phyloP scores from a whole-genome alignment of 2,329 filamentous ascomycete species.

The Coleophoma cylindrospora region DNA sequence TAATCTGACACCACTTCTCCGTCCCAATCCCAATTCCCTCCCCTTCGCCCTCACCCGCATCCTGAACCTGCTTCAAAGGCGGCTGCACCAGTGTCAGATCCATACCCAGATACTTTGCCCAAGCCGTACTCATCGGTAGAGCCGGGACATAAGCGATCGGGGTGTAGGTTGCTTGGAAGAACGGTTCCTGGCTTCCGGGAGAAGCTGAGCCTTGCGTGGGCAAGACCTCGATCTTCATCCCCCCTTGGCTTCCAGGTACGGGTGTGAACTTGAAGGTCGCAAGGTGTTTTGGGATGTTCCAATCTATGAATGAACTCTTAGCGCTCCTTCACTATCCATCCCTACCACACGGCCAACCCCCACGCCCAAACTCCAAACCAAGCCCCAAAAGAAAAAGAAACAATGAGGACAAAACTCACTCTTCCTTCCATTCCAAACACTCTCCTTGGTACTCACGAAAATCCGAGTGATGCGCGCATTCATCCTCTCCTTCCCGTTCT shows the following conservation, averaged over 20 bases:
- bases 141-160: conserved; percentile 34
- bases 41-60: conserved; percentile 31
- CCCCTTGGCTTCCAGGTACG: conserved; percentile 29
- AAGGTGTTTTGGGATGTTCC: conserved; percentile 52
- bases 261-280: conserved; percentile 40
- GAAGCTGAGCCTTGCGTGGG: conserved; percentile 34
- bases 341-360: too few species aligned
- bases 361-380: too few species aligned
- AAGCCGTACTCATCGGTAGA: conserved; percentile 37
- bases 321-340: not conserved
- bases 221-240: conserved; percentile 37
- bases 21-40: conserved; percentile 33
- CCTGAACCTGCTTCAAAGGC: conserved; percentile 34
- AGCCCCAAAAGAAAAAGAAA: not conserved
- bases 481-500: conserved; percentile 28
- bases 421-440: conserved; percentile 46
- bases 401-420: conserved; percentile 30
- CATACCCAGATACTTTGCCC: conserved; percentile 35
- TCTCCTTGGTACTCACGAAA: conserved; percentile 47
- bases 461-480: conserved; percentile 44
- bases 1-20: conserved; percentile 37
- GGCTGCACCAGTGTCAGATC: conserved; percentile 41
- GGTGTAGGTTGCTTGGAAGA: conserved; percentile 42
- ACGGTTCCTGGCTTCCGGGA: conserved; percentile 29
- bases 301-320: conserved; percentile 30